phyloP scores from a whole-genome alignment of 495 filamentous ascomycete genomes.

The Saxispiralis lemnorum region DNA sequence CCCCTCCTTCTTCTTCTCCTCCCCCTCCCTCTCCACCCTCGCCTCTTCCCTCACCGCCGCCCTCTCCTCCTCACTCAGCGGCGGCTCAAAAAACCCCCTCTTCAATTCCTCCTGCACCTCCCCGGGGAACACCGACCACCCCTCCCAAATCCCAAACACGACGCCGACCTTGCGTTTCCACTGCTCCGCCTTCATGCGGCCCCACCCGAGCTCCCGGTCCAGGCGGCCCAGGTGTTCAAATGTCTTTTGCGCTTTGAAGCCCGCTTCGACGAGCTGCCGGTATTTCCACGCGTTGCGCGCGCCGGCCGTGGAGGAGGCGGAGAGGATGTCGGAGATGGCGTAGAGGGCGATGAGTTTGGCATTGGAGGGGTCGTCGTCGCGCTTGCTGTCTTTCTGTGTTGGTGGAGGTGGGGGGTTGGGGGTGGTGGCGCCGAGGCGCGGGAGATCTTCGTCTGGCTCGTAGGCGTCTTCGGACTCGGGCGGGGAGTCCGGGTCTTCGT shows the following conservation, averaged over 20 bases:
- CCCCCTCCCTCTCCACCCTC: slow-evolving; percentile 32
- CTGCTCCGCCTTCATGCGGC: slow-evolving; percentile 67
- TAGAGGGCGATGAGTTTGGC: slow-evolving; percentile 72
- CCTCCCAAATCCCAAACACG: slow-evolving; percentile 70
- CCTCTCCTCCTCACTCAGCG: slow-evolving; percentile 35
- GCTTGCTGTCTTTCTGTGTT: slow-evolving; percentile 22
- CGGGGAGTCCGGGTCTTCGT: slow-evolving; percentile 22
- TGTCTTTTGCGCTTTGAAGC: slow-evolving; percentile 47
- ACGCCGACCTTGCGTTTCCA: slow-evolving; percentile 67
- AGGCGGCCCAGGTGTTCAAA: slow-evolving; percentile 71
- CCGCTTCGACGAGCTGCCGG: slow-evolving; percentile 64
- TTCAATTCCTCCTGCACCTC: slow-evolving; percentile 57
- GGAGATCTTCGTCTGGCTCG: slow-evolving; percentile 18
- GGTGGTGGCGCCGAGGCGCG: slow-evolving; percentile 2
- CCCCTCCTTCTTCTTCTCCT: slow-evolving; percentile 30
- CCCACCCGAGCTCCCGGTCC: slow-evolving; percentile 63
- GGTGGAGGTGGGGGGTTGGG: not conserved
- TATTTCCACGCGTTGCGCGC: slow-evolving; percentile 85
- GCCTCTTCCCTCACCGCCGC: slow-evolving; percentile 12
- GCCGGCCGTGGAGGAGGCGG: slow-evolving; percentile 62
- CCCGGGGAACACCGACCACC: slow-evolving; percentile 71
- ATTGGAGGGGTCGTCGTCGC: slow-evolving; percentile 46
- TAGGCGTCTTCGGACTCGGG: slow-evolving; percentile 29
- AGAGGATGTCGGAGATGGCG: slow-evolving; percentile 74
- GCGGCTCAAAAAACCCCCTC: slow-evolving; percentile 55